phyloP scores from a whole-genome alignment of 2,329 filamentous ascomycete genomes.

The Arthrobotrys pseudoclavata region DNA sequence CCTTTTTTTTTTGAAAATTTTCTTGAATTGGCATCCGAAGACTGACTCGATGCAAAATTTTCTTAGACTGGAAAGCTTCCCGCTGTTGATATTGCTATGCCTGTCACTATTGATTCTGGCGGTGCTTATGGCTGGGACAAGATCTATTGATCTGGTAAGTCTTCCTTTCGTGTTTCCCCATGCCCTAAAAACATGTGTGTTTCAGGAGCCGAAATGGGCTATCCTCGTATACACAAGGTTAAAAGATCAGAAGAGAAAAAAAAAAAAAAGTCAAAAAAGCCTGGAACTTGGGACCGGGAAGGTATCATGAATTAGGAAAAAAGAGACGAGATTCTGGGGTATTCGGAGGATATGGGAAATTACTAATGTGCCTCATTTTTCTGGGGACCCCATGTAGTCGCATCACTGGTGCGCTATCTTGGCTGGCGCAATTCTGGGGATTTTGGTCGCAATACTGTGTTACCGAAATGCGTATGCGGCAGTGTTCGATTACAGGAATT shows the following conservation, averaged over 20 bases:
- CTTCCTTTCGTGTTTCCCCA: slow-evolving; percentile 40
- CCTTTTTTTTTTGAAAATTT: slow-evolving; percentile 25
- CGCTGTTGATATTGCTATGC: slow-evolving; percentile 34
- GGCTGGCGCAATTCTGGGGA: slow-evolving; percentile 41
- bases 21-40: slow-evolving; percentile 25
- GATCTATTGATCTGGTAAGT: slow-evolving; percentile 51
- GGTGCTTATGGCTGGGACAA: slow-evolving; percentile 34
- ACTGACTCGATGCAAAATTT: slow-evolving; percentile 39
- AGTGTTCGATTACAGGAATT: slow-evolving; percentile 26
- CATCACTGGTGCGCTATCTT: slow-evolving; percentile 43
- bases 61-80: slow-evolving; percentile 45
- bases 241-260: background rate
- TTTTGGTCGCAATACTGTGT: slow-evolving; percentile 39
- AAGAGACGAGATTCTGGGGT: slow-evolving; percentile 31
- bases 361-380: slow-evolving; percentile 34
- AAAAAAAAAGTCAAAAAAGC: background rate
- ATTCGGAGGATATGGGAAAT: slow-evolving; percentile 23
- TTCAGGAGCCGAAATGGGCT: slow-evolving; percentile 52
- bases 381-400: slow-evolving; percentile 39
- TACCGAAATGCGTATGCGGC: slow-evolving; percentile 39
- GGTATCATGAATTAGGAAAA: slow-evolving; percentile 25
- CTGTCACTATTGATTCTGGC: slow-evolving; percentile 29
- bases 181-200: slow-evolving; percentile 31
- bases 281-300: slow-evolving; percentile 20
- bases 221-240: slow-evolving; percentile 33